Base-by-base conservation (phyloP, 2,329 filamentous ascomycete genomes). In the Aspergillus versicolor region DNA sequence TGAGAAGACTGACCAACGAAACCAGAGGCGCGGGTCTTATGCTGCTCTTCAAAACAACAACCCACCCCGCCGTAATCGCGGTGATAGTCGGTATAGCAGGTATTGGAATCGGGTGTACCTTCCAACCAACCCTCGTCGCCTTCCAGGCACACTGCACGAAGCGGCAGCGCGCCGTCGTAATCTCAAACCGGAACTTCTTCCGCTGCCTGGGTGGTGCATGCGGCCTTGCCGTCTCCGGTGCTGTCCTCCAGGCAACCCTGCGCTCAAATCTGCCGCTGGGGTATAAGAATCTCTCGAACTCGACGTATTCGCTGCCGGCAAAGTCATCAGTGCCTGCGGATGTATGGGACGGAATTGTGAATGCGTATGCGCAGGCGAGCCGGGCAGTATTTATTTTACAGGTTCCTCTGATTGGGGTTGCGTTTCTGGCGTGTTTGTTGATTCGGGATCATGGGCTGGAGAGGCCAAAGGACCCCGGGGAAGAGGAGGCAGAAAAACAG, bases 111-210 rank as follows among this genome's bases (percentile, higher is more conserved):
- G 85, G 85, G 1, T 77, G 75, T 57, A 74, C 77, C 5, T 81
- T 82, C 60, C 81, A 83, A 57, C 80, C 81, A 4, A 80, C 77
- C 0, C 73, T 88, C 0, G 78, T 87, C 5, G 85, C 84, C 1
- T 68, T 83, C 13, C 84, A 86, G 65, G 82, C 83, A 0, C 83
- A 87, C 66, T 81, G 78, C 21, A 74, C 77, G 1, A 84, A 84
- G 65, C 71, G 79, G 0, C 81, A 87, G 43, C 78, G 85, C 19
- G 85, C 86, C 1, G 81, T 88, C 1, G 80, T 86, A 19, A 87
- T 86, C 37, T 84, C 82, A 2, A 81, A 82, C 51, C 78, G 85
- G 1, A 88, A 88, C 62, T 88, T 88, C 65, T 77, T 87, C 58
- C 80, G 86, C 7, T 82, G 80, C 46, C 73, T 84, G 3, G 85